phyloP scores from a whole-genome alignment of 2,329 filamentous ascomycete species.

The Hirsutella thompsonii region DNA sequence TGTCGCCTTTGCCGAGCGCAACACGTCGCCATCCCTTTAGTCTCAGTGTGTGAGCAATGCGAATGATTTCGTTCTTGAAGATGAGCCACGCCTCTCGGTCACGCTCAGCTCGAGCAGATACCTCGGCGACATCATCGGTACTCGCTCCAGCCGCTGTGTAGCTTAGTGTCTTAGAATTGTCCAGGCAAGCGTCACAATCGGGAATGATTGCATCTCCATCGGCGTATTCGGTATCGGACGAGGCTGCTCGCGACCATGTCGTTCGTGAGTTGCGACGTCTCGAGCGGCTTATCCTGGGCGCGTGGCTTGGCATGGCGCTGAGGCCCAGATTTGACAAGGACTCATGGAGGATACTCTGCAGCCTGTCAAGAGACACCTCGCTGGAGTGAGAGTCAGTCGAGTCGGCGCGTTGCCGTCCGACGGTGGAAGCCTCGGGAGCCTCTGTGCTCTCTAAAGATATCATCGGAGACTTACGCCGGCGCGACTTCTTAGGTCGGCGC shows the following conservation, averaged over 20 bases:
- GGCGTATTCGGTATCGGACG: constrained; percentile 74
- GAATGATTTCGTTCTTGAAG: constrained; percentile 88
- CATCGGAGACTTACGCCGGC: constrained; percentile 17
- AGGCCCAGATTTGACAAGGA: constrained; percentile 44
- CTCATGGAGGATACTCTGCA: constrained; percentile 69
- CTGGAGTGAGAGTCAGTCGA: constrained; percentile 56
- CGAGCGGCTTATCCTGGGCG: constrained; percentile 28
- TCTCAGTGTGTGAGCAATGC: constrained; percentile 74
- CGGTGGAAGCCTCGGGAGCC: constrained; percentile 3
- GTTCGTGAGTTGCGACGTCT: constrained; percentile 21
- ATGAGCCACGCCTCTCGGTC: constrained; percentile 66
- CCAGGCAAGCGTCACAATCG: constrained; percentile 68
- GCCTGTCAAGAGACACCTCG: constrained; percentile 61
- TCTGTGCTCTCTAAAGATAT: constrained; percentile 7
- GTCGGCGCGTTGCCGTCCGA: constrained; percentile 24
- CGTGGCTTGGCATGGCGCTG: constrained; percentile 28
- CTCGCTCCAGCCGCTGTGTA: constrained; percentile 43
- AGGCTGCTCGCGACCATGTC: constrained; percentile 36
- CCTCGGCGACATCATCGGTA: constrained; percentile 28
- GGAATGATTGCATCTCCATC: constrained; percentile 79
- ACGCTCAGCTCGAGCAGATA: constrained; percentile 49
- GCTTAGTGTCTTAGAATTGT: constrained; percentile 80
- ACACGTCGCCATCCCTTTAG: constrained; percentile 88
- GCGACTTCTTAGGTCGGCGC: constrained; percentile 12
- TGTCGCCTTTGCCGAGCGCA: constrained; percentile 54